Base-by-base conservation (phyloP, 2,329 filamentous ascomycete genomes). In the Fusarium drepaniforme region DNA sequence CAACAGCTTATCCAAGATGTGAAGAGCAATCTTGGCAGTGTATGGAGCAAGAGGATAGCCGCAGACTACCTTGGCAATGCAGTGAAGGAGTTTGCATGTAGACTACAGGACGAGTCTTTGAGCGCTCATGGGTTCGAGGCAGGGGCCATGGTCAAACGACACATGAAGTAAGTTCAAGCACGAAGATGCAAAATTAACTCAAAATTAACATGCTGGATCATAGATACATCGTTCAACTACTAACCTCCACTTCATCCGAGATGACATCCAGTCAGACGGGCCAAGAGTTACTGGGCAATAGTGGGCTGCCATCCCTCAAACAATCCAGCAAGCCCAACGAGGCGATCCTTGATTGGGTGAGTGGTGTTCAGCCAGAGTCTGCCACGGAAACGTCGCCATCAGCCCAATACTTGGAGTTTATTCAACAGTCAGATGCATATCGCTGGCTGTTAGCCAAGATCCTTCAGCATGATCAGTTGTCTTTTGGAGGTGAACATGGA, bases 371-470 rank as follows among this genome's bases (percentile, higher is more conserved):
- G 1, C 18, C 40, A 1, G 49, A 11, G 1, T 5, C 21, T 6
- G 6, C 33, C 1, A 42, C 3, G 1, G 35, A 33, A 5, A 23
- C 37, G 5, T 57, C 49, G 2, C 49, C 57, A 16, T 40, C 63
- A n/a, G 16, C 58, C 2, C 15, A 58, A 18, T 68, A 70, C 18
- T 64, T n/a, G n/a, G 21, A 28, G 5, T 53, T 53, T 30, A 58
- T 69, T 3, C 67, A 59, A 33, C 25, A 25, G 0, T 70, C 67
- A 0, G 8, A 28, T 0, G 66, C 67, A 12, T 70, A 70, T 25
- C 28, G 4, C 6, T 70, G 67, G 67, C 67, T 70, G 21, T n/a
- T 70, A 13, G 15, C 25, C 2, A 70, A 58, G 8, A 64, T 70
- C 2, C 7, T 13, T 13, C 67, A 58, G 2, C 21, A 69, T 6